These are phyloP conservation scores for Collybia sp. DNA, from an alignment of 768 basidiomycete genomes.

Conservation along the genomic window DNA sequence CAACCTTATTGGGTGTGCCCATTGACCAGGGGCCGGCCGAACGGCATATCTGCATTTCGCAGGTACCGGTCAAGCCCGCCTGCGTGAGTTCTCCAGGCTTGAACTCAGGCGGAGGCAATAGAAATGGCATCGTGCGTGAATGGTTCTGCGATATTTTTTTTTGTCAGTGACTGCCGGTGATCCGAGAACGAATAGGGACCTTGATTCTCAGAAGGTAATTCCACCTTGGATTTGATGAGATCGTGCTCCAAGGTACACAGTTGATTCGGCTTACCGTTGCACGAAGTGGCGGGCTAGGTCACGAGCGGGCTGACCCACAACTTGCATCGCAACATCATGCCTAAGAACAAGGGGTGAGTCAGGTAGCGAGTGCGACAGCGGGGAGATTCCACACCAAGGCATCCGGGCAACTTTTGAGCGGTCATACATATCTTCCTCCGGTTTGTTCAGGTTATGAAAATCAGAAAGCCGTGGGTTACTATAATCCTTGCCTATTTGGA, in stretches of 20 bases:
- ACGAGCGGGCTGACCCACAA: slow-evolving; percentile 93
- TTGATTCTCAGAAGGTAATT: slow-evolving; percentile 92
- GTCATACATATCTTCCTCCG: slow-evolving; percentile 95
- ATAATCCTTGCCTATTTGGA: slow-evolving; percentile 80
- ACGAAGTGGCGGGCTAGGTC: slow-evolving; percentile 94
- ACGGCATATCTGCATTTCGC: slow-evolving; percentile 95
- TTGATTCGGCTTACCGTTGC: slow-evolving; percentile 65
- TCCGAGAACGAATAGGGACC: slow-evolving; percentile 36
- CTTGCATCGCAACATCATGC: slow-evolving; percentile 96
- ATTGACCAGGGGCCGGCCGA: slow-evolving; percentile 96
- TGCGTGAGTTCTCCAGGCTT: slow-evolving; percentile 71
- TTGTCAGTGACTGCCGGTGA: slow-evolving; percentile 1
- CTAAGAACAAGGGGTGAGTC: slow-evolving; percentile 29
- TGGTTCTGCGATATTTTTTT: slow-evolving; percentile 62
- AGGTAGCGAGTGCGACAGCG: background rate
- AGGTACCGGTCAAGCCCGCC: slow-evolving; percentile 88
- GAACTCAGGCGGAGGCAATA: slow-evolving; percentile 92
- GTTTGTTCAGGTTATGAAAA: slow-evolving; percentile 83
- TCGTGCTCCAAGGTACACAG: slow-evolving; percentile 3
- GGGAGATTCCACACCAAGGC: slow-evolving; percentile 70
- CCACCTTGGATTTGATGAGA: slow-evolving; percentile 53
- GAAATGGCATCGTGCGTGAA: slow-evolving; percentile 85
- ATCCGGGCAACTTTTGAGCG: slow-evolving; percentile 85
- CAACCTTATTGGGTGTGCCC: slow-evolving; percentile 79
- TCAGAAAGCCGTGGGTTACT: slow-evolving; percentile 86